These are phyloP conservation scores for Saturnispora silvae DNA, from an alignment of 805 yeast genomes.

Conservation along the genomic window DNA sequence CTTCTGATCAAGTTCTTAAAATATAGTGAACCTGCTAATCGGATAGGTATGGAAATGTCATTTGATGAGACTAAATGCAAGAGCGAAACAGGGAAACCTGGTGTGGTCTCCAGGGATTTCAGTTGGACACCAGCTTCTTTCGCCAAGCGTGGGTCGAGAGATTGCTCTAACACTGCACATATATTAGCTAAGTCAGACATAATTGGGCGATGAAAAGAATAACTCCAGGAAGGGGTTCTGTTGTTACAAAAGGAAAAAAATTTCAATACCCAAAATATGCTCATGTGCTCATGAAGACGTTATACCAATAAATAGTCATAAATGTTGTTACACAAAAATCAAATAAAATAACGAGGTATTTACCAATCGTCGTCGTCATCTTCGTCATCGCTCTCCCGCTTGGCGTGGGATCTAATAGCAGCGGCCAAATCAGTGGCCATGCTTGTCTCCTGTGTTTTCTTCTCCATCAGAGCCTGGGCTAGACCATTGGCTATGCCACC, in stretches of 20 bases:
- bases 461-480: constrained; percentile 59
- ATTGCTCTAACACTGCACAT: constrained; percentile 46
- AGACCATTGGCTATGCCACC: constrained; percentile 34
- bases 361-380: constrained; percentile 44
- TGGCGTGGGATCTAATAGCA: constrained; percentile 71
- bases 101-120: constrained; percentile 47
- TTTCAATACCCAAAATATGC: neutral
- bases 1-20: constrained; percentile 81
- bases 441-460: constrained; percentile 46
- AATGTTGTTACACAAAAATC: too few species aligned
- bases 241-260: neutral
- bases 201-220: neutral
- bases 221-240: neutral
- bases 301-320: too few species aligned
- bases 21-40: constrained; percentile 83
- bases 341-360: too few species aligned
- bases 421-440: constrained; percentile 84
- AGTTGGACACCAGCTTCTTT: constrained; percentile 59
- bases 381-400: constrained; percentile 61
- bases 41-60: constrained; percentile 40
- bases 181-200: constrained; percentile 42
- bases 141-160: constrained; percentile 54
- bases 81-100: constrained; percentile 68
- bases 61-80: constrained; percentile 67
- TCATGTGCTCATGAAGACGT: neutral